Percentiles rank a stretch among this genome's conserved stretches.
phyloP scores from a whole-genome alignment of 2,329 filamentous ascomycete species.

The Sporothrix phasma region DNA sequence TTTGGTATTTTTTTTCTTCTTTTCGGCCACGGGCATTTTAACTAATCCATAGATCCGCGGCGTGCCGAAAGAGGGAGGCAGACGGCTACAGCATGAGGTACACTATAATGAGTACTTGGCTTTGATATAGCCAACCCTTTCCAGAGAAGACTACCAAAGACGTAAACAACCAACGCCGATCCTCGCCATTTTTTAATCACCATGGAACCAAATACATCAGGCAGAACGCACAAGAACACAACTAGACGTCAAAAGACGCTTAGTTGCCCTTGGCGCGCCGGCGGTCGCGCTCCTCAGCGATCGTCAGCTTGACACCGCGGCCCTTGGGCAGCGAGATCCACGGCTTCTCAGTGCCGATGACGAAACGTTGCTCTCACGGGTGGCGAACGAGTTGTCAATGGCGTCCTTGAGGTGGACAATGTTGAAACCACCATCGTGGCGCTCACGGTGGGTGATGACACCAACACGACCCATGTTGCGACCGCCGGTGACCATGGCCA shows the following conservation, averaged over 20 bases:
- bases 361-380: conserved; percentile 99
- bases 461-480: conserved; percentile 99
- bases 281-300: conserved; percentile 98
- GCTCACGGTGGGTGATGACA: conserved; percentile 99
- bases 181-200: conserved; percentile 8
- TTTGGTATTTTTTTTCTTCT: conserved; percentile 12
- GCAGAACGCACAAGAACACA: background rate
- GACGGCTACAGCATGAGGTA: background rate
- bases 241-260: background rate
- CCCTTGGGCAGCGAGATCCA: conserved; percentile 99
- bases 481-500: conserved; percentile 98
- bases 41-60: background rate
- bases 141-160: background rate
- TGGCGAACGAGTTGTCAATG: conserved; percentile 99
- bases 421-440: conserved; percentile 99
- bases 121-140: background rate
- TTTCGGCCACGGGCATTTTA: background rate
- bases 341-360: conserved; percentile 97
- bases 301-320: conserved; percentile 99
- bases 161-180: conserved; percentile 11
- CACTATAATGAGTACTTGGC: background rate
- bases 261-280: conserved; percentile 60
- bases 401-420: conserved; percentile 99
- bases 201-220: background rate
- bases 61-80: background rate